Conservation (phyloP, 306 rosid species). For the Medicago lupulina region DNA sequence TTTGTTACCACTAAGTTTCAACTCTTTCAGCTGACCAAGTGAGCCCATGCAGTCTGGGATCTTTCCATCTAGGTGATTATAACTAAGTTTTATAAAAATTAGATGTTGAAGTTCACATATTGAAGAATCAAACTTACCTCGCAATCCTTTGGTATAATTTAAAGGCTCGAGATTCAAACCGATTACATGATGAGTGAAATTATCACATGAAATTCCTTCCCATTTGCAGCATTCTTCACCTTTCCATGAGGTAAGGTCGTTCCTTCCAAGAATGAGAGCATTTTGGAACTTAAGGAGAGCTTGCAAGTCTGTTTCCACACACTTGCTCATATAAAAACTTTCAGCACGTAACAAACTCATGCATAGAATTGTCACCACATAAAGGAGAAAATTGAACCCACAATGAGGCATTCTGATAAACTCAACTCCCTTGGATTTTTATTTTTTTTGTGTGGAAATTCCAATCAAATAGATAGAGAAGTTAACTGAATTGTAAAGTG, state of each 20-base stretch:
- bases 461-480: no score
- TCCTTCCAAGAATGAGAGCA: background rate
- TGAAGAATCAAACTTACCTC: slow-evolving; percentile 34
- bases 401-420: no score
- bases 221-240: slow-evolving; percentile 38
- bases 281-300: slow-evolving; percentile 27
- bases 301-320: background rate
- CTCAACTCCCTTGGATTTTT: no score
- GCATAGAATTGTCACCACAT: background rate
- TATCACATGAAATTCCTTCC: slow-evolving; percentile 35
- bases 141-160: no score
- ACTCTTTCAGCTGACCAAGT: slow-evolving; percentile 19
- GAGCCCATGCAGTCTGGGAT: slow-evolving; percentile 47
- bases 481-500: no score
- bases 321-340: background rate
- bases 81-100: background rate
- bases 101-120: slow-evolving; percentile 39
- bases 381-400: no score
- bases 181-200: slow-evolving; percentile 36
- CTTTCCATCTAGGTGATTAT: background rate
- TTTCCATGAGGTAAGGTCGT: background rate
- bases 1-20: background rate
- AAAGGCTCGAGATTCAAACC: background rate
- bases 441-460: no score
- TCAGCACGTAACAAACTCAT: background rate